Base-by-base conservation (phyloP, 2,329 filamentous ascomycete genomes). In the Calonectria hawksworthii region DNA sequence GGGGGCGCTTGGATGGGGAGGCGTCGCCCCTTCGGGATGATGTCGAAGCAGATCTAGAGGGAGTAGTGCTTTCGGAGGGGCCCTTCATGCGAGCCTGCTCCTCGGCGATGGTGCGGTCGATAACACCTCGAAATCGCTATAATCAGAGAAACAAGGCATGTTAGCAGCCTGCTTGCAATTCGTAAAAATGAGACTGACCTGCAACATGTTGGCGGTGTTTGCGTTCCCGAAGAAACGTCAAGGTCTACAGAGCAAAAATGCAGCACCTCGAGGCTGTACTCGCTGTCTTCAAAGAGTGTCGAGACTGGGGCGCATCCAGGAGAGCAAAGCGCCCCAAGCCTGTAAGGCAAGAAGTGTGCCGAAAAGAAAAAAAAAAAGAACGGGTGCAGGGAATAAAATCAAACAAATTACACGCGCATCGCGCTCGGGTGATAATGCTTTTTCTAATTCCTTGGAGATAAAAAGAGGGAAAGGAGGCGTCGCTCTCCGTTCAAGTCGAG, bases 101-200 rank as follows among this genome's bases (percentile, higher is more conserved):
- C 87, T 98, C 95, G 81, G 95, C 94, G 82, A 98, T 97, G 81
- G 94, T 94, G 81, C 93, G 93, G 84, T 98, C 95, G 84, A 98
- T 95, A 74, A 94, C 94, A 81, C 94, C 94, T 87, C 95, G 94
- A 80, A 98, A 89, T 88, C 94, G 92, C 94, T 97, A 38, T 52
- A 52, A 21, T 30, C 3, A 38, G 26, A 30, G 38, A 44, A 26
- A 70, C n/a, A 34, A 61, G 28, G 30, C 26, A 26, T 14, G 32
- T 73, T 63, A 73, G 67, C 36, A 61, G 18, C 10, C 21, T 26
- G 10, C 14, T 26, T 18, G 5, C 21, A 26, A 14, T 44, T n/a
- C n/a, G 21, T 11, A 51, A 32, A 30, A 23, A 23, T 18, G 30
- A 47, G 13, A 71, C 72, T 71, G 4, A 74, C 72, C 67, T 74